These are phyloP conservation scores for Lentinula raphanica DNA, from an alignment of 768 basidiomycete genomes.

Conservation along the genomic window DNA sequence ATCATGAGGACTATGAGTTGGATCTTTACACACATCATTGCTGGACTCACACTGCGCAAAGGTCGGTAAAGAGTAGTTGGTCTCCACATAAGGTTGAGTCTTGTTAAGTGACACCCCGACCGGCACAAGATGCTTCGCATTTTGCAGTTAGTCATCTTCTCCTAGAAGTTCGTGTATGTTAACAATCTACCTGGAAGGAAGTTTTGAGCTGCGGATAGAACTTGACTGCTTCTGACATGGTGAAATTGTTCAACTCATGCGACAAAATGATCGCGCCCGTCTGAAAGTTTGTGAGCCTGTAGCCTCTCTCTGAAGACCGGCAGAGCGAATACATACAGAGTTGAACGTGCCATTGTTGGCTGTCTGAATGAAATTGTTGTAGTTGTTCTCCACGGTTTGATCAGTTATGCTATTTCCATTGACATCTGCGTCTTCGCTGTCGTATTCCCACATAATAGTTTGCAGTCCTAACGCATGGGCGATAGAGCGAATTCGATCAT, in stretches of 20 bases:
- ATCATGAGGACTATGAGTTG: no score
- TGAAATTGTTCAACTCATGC: constrained; percentile 57
- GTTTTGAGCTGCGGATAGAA: constrained; percentile 39
- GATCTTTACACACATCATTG: no score
- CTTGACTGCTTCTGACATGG: constrained; percentile 56
- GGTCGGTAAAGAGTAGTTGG: constrained; percentile 33
- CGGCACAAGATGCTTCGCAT: constrained; percentile 42
- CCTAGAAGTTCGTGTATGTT: background rate
- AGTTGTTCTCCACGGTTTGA: constrained; percentile 46
- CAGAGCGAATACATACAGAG: constrained; percentile 22
- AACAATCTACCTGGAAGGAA: constrained; percentile 42
- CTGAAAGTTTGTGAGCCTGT: constrained; percentile 18
- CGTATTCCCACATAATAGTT: constrained; percentile 70
- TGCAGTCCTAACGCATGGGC: constrained; percentile 60
- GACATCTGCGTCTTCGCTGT: constrained; percentile 48
- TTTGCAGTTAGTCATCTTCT: background rate
- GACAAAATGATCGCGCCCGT: constrained; percentile 48
- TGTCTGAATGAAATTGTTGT: constrained; percentile 44
- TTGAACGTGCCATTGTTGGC: constrained; percentile 38
- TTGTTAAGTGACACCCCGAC: constrained; percentile 47
- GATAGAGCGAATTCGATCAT: constrained; percentile 72
- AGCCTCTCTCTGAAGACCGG: background rate
- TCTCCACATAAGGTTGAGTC: constrained; percentile 49
- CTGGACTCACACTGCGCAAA: constrained; percentile 42
- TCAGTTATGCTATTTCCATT: constrained; percentile 23